These are phyloP conservation scores for Madurella mycetomatis DNA, from an alignment of 2,329 filamentous ascomycete species.

Conservation along the genomic window DNA sequence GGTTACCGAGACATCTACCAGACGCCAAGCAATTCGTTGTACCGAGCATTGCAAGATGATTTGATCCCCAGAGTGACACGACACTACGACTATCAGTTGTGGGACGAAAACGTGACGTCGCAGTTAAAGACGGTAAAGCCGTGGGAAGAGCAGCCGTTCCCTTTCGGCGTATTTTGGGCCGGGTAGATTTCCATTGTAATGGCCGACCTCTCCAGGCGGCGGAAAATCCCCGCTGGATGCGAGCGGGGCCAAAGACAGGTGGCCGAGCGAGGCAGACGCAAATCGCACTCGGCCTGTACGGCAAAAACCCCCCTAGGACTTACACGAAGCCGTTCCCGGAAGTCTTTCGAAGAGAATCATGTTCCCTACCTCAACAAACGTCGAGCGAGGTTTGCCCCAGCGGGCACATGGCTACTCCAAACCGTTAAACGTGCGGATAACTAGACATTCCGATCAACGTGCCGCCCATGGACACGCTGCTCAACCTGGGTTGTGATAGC, in stretches of 20 bases:
- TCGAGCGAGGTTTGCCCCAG: slow-evolving; percentile 3
- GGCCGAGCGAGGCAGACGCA: neutral
- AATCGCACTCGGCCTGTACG: neutral
- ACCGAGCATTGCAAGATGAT: neutral
- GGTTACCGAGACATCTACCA: slow-evolving; percentile 22
- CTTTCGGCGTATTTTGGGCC: neutral
- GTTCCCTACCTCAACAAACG: neutral
- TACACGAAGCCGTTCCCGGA: neutral
- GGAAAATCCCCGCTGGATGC: neutral
- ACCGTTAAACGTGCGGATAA: slow-evolving; percentile 25
- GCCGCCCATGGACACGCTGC: slow-evolving; percentile 34
- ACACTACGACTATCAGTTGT: slow-evolving; percentile 19
- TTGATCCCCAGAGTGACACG: neutral
- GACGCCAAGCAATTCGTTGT: slow-evolving; percentile 2
- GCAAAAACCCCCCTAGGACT: neutral
- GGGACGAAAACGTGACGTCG: neutral
- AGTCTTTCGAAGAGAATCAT: neutral
- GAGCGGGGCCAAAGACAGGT: neutral
- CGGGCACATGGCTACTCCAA: slow-evolving; percentile 30
- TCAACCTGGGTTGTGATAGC: slow-evolving; percentile 26
- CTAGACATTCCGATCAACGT: slow-evolving; percentile 34
- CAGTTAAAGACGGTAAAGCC: slow-evolving; percentile 11
- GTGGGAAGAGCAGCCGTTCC: slow-evolving; percentile 7
- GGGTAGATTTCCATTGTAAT: neutral
- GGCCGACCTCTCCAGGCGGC: neutral